Conservation (phyloP, 176 grass and related monocot species). For the Microstegium vimineum region DNA sequence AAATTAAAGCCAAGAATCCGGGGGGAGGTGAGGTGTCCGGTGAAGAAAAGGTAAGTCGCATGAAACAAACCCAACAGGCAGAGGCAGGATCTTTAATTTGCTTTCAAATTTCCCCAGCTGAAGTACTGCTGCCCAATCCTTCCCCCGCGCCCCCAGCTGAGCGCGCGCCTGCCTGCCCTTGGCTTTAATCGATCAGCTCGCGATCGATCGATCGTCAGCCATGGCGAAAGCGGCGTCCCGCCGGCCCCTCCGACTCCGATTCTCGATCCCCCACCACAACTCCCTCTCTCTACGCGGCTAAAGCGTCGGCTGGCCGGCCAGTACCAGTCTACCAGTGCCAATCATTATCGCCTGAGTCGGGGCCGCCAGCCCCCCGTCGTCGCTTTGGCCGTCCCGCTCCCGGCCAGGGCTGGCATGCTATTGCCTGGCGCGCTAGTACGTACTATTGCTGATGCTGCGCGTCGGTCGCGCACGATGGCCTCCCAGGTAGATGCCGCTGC, state of each 20-base stretch:
- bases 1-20: not conserved
- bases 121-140: too few relatives aligned
- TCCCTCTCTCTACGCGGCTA: not conserved
- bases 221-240: conserved; percentile 35
- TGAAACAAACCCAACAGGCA: too few relatives aligned
- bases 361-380: too few relatives aligned
- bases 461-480: not conserved
- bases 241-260: conserved; percentile 13
- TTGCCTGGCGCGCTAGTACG: too few relatives aligned
- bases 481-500: not conserved
- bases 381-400: not conserved
- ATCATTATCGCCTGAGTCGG: conserved; percentile 41
- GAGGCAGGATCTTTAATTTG: too few relatives aligned
- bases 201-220: conserved; percentile 33
- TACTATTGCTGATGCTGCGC: too few relatives aligned
- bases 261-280: not conserved
- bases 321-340: not conserved
- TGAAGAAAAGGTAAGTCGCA: conserved; percentile 16
- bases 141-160: too few relatives aligned
- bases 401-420: too few relatives aligned
- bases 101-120: too few relatives aligned
- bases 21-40: conserved; percentile 9
- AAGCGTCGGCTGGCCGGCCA: not conserved
- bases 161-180: conserved; percentile 19
- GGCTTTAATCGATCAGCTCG: conserved; percentile 38